Conservation (phyloP, 1,284 basidiomycete species). For the Boletus holoroseus region DNA sequence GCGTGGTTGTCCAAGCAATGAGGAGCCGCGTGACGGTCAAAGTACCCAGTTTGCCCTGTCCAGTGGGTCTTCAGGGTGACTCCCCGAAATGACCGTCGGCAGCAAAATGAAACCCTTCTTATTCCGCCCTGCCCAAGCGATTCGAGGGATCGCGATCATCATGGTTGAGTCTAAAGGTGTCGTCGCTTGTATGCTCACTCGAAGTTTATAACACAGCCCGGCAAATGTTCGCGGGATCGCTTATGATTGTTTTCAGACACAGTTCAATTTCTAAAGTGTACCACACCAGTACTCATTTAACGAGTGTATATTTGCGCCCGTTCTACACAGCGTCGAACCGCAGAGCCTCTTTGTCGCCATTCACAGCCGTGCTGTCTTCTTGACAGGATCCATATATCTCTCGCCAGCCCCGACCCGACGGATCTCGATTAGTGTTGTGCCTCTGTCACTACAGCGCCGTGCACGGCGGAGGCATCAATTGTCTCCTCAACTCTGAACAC, state of each 20-base stretch:
- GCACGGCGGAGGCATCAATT: constrained; percentile 3
- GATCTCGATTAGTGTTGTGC: constrained; percentile 13
- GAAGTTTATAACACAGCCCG: constrained; percentile 24
- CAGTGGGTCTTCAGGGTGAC: not conserved
- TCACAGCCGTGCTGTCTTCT: not conserved
- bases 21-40: not conserved
- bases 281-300: too few relatives aligned
- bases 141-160: constrained; percentile 28
- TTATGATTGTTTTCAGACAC: constrained; percentile 12
- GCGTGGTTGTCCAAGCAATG: not conserved
- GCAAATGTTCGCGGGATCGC: constrained; percentile 33
- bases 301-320: not conserved
- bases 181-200: constrained; percentile 27
- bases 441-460: constrained; percentile 16
- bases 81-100: constrained; percentile 20
- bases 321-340: not conserved
- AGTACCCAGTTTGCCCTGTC: not conserved
- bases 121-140: constrained; percentile 26
- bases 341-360: constrained; percentile 1
- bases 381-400: constrained; percentile 4
- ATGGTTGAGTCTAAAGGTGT: constrained; percentile 26
- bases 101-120: constrained; percentile 22
- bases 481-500: not conserved
- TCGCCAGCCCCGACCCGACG: not conserved
- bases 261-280: not conserved